phyloP scores from a whole-genome alignment of 1,284 basidiomycete species.

The Cystobasidium slooffiae region DNA sequence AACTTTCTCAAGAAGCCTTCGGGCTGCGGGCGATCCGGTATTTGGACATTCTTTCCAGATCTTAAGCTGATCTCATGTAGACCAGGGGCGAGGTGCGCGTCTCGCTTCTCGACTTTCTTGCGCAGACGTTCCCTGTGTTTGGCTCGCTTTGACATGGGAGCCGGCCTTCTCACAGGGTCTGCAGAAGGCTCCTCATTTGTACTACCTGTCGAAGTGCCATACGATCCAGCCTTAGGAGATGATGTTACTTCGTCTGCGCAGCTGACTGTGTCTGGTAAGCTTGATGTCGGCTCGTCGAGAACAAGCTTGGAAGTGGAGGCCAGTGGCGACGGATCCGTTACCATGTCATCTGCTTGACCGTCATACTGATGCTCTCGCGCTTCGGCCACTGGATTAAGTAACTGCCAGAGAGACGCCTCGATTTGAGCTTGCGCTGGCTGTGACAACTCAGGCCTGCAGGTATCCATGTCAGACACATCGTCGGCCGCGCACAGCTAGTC shows the following conservation, averaged over 20 bases:
- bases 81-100: neutral
- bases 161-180: neutral
- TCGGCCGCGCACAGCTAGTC: no score
- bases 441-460: conserved; percentile 32
- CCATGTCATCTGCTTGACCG: neutral
- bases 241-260: neutral
- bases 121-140: conserved; percentile 1
- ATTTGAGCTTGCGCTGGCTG: conserved; percentile 26
- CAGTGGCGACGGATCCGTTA: conserved; percentile 4
- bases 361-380: conserved; percentile 11
- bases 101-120: conserved; percentile 4
- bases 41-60: conserved; percentile 26
- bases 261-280: neutral
- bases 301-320: conserved; percentile 6
- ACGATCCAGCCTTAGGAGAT: no score
- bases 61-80: conserved; percentile 30
- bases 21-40: conserved; percentile 22
- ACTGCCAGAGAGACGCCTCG: conserved; percentile 25
- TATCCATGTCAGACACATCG: neutral
- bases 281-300: neutral
- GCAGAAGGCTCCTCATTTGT: neutral
- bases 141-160: conserved; percentile 14
- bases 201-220: no score
- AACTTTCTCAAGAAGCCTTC: neutral
- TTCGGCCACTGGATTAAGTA: conserved; percentile 23